Percentiles rank a stretch among this genome's conserved stretches.
phyloP scores from a whole-genome alignment of 768 basidiomycete species.

The Dacryopinax primogenitus region DNA sequence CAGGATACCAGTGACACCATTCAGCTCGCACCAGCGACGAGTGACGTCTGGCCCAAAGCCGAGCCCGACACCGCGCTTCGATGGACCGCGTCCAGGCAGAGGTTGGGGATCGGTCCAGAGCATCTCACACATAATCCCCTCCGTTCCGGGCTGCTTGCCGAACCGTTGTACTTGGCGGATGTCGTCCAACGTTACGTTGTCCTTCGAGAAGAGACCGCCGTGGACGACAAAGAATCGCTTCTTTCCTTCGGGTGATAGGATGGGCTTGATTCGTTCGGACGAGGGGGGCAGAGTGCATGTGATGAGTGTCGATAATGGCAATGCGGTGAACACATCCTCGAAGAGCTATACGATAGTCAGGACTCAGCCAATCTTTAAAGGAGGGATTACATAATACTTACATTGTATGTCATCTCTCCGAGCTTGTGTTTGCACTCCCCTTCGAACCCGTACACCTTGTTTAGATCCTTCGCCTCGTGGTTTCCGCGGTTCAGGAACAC shows the following conservation, averaged over 20 bases:
- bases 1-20: conserved; percentile 76
- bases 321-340: conserved; percentile 86
- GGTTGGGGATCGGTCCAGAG: conserved; percentile 97
- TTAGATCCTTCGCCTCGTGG: conserved; percentile 97
- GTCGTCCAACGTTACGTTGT: conserved; percentile 87
- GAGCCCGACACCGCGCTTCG: conserved; percentile 93
- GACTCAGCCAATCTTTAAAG: background rate
- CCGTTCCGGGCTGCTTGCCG: conserved; percentile 82
- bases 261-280: conserved; percentile 35
- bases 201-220: conserved; percentile 91
- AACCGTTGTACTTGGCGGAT: conserved; percentile 77
- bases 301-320: conserved; percentile 81
- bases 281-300: conserved; percentile 53
- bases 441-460: conserved; percentile 78
- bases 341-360: conserved; percentile 48
- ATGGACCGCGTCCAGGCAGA: conserved; percentile 76
- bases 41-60: conserved; percentile 94
- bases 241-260: conserved; percentile 66
- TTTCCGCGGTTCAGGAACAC: conserved; percentile 95
- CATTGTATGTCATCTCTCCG: conserved; percentile 90
- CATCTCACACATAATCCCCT: conserved; percentile 88
- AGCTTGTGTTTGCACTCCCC: conserved; percentile 96
- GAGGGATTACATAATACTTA: conserved; percentile 20
- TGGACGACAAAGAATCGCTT: conserved; percentile 93
- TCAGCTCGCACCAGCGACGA: conserved; percentile 72